Base-by-base conservation (phyloP, 768 basidiomycete species). In the Rhizopogon vulgaris region DNA sequence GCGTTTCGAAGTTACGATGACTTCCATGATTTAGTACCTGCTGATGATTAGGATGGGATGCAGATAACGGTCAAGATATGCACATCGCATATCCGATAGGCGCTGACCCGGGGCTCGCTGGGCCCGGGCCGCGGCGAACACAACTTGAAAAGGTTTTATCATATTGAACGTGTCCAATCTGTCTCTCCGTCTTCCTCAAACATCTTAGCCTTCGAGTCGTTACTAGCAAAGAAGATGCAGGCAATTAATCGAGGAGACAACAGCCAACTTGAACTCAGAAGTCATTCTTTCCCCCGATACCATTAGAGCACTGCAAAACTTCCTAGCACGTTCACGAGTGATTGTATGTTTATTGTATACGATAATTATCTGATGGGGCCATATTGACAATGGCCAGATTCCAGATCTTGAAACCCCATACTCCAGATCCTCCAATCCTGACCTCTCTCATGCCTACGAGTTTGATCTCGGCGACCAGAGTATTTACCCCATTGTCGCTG, bases 1-100 rank as follows among this genome's bases (percentile, higher is more conserved):
- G 22, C 76, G 69, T 39, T 81, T 73, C 34, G 74, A 71, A 3
- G 63, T 47, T 10, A 78, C 71, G 11, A 82, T 48, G 9, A n/a
- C 25, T 39, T 24, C 24, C 57, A 58, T 58, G 22, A 37, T 34
- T 34, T 34, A 32, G 8, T 7, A 27, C 17, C 34, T 17, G 50
- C 14, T 32, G 9, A n/a, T 22, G 22, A 22, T 22, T 22, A 3
- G 22, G n/a, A n/a, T n/a, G n/a, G 22, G 22, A 22, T 22, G 22
- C n/a, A n/a, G n/a, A 22, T 22, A 22, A 22, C n/a, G n/a, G n/a
- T n/a, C n/a, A n/a, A 22, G 22, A 22, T 22, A 22, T 22, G 2
- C 3, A 22, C 22, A 22, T 22, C 22, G 22, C 22, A 22, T 22
- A 22, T 22, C n/a, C n/a, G n/a, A n/a, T n/a, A n/a, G n/a, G n/a